Conservation (phyloP, 805 yeast genomes). For the Lipomyces lipofer region DNA sequence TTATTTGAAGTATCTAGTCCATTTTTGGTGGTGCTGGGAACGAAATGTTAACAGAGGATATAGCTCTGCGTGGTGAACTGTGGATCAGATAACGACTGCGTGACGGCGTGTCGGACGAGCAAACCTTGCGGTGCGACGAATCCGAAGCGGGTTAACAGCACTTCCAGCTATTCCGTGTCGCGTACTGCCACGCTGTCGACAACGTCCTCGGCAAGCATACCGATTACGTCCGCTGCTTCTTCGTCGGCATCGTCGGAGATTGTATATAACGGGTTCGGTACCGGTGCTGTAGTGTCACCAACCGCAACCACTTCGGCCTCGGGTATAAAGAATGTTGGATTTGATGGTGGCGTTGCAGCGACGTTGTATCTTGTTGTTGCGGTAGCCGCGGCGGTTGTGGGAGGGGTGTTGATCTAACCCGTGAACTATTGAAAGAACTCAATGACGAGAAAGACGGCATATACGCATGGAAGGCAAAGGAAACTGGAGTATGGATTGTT, state of each 20-base stretch:
- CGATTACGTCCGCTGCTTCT: background rate
- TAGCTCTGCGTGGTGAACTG: background rate
- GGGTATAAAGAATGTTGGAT: background rate
- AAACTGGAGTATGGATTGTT: no score
- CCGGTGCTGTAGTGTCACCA: background rate
- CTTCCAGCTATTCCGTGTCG: background rate
- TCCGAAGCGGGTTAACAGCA: background rate
- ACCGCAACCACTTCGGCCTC: background rate
- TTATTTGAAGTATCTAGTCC: background rate
- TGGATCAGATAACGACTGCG: background rate
- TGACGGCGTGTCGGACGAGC: background rate
- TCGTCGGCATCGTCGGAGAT: background rate
- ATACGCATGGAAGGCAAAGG: no score
- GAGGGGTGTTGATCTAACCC: no score
- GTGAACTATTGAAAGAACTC: no score
- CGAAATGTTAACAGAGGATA: no score
- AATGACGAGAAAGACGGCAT: no score
- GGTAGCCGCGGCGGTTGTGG: no score
- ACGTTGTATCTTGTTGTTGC: no score
- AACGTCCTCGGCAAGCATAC: background rate
- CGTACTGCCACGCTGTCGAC: background rate
- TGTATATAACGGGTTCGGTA: background rate
- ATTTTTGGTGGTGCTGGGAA: no score
- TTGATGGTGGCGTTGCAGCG: no score
- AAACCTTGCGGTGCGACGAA: conserved; percentile 1